These are phyloP conservation scores for Xylariales sp. DNA, from an alignment of 2,329 filamentous ascomycete genomes.

Conservation along the genomic window DNA sequence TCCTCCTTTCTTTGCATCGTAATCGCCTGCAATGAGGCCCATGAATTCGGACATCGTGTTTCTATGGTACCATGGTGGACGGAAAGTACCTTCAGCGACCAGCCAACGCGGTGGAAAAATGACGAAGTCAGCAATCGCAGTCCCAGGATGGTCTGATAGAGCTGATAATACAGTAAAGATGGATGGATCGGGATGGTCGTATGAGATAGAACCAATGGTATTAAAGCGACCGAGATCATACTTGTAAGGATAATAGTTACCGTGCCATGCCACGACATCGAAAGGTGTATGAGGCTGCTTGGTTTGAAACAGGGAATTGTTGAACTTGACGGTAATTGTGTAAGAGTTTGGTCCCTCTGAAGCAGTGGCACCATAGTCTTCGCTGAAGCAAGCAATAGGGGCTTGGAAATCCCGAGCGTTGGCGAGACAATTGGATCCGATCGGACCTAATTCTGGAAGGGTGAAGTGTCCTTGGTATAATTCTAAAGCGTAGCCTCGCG, in stretches of 20 bases:
- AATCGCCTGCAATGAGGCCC: conserved; percentile 61
- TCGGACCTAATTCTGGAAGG: conserved; percentile 71
- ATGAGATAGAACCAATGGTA: conserved; percentile 73
- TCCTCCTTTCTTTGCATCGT: conserved; percentile 64
- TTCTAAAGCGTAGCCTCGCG: conserved; percentile 74
- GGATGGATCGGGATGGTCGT: conserved; percentile 75
- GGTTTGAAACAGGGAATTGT: conserved; percentile 70
- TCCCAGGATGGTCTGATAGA: conserved; percentile 61
- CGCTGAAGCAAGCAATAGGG: conserved; percentile 70
- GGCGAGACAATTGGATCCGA: conserved; percentile 71
- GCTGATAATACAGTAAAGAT: conserved; percentile 74
- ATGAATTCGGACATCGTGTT: conserved; percentile 68
- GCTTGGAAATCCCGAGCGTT: conserved; percentile 74
- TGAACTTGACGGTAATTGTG: conserved; percentile 69
- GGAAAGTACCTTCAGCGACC: conserved; percentile 69
- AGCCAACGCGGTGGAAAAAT: conserved; percentile 73
- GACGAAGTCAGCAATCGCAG: conserved; percentile 71
- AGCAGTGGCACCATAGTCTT: conserved; percentile 56
- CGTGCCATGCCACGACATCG: conserved; percentile 78
- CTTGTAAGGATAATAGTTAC: conserved; percentile 77
- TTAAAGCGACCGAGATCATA: conserved; percentile 77
- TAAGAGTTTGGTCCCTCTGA: conserved; percentile 50
- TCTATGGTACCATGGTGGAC: conserved; percentile 71
- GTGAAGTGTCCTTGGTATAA: conserved; percentile 71
- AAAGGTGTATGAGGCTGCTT: conserved; percentile 74